These are phyloP conservation scores for Avena sativa DNA, from an alignment of 176 grass and related monocot genomes.

Conservation along the genomic window DNA sequence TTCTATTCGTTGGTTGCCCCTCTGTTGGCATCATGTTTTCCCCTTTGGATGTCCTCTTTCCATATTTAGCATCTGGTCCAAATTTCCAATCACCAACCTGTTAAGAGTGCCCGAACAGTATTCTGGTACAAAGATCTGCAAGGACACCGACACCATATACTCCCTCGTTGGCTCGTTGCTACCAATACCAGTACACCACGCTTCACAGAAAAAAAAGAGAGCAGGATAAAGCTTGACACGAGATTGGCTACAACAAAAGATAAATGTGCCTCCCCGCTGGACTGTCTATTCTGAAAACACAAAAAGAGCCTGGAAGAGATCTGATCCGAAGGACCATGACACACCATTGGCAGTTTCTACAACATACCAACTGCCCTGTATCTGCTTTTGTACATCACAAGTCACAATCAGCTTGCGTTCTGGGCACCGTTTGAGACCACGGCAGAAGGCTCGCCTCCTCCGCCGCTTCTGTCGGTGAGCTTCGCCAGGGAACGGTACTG, in stretches of 20 bases:
- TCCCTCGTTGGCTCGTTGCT: conserved; percentile 5
- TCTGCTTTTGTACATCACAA: conserved; percentile 40
- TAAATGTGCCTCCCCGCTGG: not conserved
- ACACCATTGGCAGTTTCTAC: not conserved
- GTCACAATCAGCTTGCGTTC: conserved; percentile 53
- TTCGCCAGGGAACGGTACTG: conserved; percentile 75
- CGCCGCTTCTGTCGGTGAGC: conserved; percentile 22
- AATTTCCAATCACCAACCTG: not conserved
- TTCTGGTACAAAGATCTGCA: not conserved
- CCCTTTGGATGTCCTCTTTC: not conserved
- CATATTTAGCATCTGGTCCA: not conserved
- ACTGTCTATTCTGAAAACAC: not conserved
- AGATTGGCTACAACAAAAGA: conserved; percentile 10
- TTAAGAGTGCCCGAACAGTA: not conserved
- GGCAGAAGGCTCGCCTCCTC: conserved; percentile 19
- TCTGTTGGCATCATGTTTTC: not conserved
- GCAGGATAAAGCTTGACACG: not conserved
- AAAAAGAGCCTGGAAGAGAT: not conserved
- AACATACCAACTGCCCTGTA: not conserved
- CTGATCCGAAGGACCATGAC: conserved; percentile 14
- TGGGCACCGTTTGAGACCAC: conserved; percentile 39
- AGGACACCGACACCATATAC: not conserved
- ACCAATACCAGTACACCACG: not conserved
- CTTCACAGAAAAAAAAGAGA: not conserved
- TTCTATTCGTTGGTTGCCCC: not conserved